Percentiles rank a stretch among this genome's conserved stretches.
phyloP scores from a whole-genome alignment of 2,329 filamentous ascomycete genomes.

The Neoascochyta sp. region DNA sequence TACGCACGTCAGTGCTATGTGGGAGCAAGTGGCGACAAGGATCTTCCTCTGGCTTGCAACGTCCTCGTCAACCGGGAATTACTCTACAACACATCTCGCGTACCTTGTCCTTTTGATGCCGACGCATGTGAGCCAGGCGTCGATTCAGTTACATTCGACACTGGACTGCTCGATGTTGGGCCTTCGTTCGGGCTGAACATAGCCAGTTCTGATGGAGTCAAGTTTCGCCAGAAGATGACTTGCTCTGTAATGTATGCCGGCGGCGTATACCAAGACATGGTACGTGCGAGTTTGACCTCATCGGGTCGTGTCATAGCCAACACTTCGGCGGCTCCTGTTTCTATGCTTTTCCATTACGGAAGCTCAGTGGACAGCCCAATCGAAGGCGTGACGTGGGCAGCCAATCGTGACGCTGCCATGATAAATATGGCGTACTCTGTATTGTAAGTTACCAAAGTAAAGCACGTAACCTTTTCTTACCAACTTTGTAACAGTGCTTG shows the following conservation, averaged over 20 bases:
- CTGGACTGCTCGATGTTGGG: slow-evolving; percentile 10
- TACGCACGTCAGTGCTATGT: slow-evolving; percentile 11
- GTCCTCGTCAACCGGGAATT: slow-evolving; percentile 1
- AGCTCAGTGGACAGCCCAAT: too few relatives aligned
- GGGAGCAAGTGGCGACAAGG: not conserved
- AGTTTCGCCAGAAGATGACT: slow-evolving; percentile 4
- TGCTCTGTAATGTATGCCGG: too few relatives aligned
- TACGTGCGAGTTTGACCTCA: too few relatives aligned
- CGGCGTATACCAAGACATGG: too few relatives aligned
- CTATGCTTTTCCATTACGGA: too few relatives aligned
- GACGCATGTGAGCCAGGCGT: slow-evolving; percentile 4
- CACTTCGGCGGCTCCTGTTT: too few relatives aligned
- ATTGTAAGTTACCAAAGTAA: too few relatives aligned
- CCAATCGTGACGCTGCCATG: too few relatives aligned
- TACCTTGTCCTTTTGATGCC: slow-evolving; percentile 11
- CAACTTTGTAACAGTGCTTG: not conserved
- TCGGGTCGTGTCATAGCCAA: too few relatives aligned
- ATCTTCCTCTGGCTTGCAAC: slow-evolving; percentile 1
- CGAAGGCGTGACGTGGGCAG: too few relatives aligned
- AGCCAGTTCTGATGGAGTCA: not conserved
- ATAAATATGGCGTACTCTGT: too few relatives aligned
- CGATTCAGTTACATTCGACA: slow-evolving; percentile 6
- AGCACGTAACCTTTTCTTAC: too few relatives aligned
- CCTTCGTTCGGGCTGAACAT: slow-evolving; percentile 11
- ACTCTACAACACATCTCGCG: slow-evolving; percentile 1